A percentile compares a stretch with the other conserved stretches of the same genome.
Evolutionary conservation across 805 yeast species (phyloP).

Genomic region (Wilhelminamyces savonicus): DNA sequence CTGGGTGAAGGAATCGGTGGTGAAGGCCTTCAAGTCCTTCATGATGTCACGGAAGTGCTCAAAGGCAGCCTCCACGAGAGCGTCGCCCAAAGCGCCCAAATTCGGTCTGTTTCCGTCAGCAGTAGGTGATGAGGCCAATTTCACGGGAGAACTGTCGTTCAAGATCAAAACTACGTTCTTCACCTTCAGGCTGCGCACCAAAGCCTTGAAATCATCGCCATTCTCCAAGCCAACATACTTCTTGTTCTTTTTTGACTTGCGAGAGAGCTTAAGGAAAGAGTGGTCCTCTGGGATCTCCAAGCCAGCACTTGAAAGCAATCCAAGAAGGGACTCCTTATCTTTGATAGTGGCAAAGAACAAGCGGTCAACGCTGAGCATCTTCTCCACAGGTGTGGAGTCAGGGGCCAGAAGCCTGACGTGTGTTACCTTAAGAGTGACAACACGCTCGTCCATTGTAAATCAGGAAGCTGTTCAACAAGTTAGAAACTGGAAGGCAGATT

Average conservation of each 20-base stretch:
- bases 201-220: conserved; percentile 33
- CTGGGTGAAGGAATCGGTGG: conserved; percentile 1
- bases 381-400: neutral
- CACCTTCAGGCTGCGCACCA: conserved; percentile 42
- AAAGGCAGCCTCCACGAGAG: conserved; percentile 21
- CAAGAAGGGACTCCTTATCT: conserved; percentile 4
- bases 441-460: too few species aligned
- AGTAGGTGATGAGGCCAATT: too few species aligned
- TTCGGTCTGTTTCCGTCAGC: too few species aligned
- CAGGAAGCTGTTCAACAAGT: too few species aligned
- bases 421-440: conserved; percentile 1
- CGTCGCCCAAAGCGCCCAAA: conserved; percentile 17
- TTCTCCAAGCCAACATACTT: conserved; percentile 33
- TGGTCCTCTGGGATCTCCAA: conserved; percentile 2
- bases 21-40: conserved; percentile 11
- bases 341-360: conserved; percentile 2
- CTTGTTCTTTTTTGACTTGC: conserved; percentile 44
- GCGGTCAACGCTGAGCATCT: neutral
- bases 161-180: conserved; percentile 4
- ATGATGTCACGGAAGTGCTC: conserved; percentile 20
- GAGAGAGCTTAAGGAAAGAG: conserved; percentile 5
- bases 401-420: conserved; percentile 1
- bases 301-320: conserved; percentile 2
- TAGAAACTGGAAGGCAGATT: too few species aligned
- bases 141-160: too few species aligned